Evolutionary conservation across 2,329 filamentous ascomycete genomes (phyloP), one percentile per base, ranked within the genome.

Genomic region (Colletotrichum paranaense): DNA sequence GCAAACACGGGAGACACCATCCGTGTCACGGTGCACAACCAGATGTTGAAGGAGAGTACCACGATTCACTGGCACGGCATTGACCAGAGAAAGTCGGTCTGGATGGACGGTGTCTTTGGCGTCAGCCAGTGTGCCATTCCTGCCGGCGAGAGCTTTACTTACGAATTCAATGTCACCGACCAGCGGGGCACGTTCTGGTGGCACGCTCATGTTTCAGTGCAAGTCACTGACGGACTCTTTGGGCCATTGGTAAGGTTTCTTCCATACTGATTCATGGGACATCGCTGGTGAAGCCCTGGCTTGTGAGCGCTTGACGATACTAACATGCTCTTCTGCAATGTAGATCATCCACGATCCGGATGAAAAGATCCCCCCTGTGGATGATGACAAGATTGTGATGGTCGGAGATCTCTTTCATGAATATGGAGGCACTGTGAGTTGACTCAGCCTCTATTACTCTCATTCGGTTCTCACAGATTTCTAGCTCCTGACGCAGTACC

Each of bases 11-110:
- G 85, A 11, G 86, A 87, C 75, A 81, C 81, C 24, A 75, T 87
- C 52, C 78, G 82, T 2, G 80, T 87, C 16, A 77, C 77, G 4
- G 84, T 87, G 5, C 78, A 80, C 63, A 87, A 87, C 76, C 75
- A 75, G 9, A 80, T 86, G 76, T 35, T 75, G 16, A 77, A 80
- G 49, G 75, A 75, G 60, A 82, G 79, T 67, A 90, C 92, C 2
- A 87, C 87, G 59, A 84, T 94, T 16, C 92, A 94, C 77, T 94
- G 91, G 83, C 92, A 94, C 77, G 92, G 92, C 22, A 84, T 94
- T 74, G 90, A 89, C 76, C 91, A 93, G 81, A 88, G 88, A 75
- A 88, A 89, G 46, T 89, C 89, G 0, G 90, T 86, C 24, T 87
- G 89, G 74, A 92, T 93, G 90, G 92, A 94, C 76, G 92, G 92